phyloP scores from a whole-genome alignment of 2,329 filamentous ascomycete genomes.

The Sporothrix pseudoabietina region DNA sequence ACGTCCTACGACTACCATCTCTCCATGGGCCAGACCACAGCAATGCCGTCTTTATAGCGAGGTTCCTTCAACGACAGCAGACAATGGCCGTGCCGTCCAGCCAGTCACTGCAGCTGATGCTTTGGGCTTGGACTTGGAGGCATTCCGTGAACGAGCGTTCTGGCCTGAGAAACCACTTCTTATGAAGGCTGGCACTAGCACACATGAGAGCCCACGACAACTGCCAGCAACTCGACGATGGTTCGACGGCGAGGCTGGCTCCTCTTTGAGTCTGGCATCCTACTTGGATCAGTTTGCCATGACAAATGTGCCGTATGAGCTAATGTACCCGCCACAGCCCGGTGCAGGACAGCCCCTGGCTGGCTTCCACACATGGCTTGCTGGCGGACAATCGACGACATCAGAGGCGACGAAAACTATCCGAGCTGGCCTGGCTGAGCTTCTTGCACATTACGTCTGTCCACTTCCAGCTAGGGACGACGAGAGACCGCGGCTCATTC shows the following conservation, averaged over 20 bases:
- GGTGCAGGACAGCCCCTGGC: background rate
- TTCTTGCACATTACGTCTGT: slow-evolving; percentile 26
- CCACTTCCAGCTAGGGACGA: background rate
- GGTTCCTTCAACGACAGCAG: slow-evolving; percentile 33
- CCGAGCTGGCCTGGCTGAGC: slow-evolving; percentile 30
- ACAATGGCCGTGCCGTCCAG: slow-evolving; percentile 3
- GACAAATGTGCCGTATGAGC: slow-evolving; percentile 46
- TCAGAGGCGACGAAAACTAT: background rate
- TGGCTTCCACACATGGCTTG: slow-evolving; percentile 31
- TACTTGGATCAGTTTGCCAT: slow-evolving; percentile 42
- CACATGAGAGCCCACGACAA: slow-evolving; percentile 36
- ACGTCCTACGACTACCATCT: background rate
- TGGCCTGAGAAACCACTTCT: slow-evolving; percentile 55
- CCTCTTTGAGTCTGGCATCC: slow-evolving; percentile 31
- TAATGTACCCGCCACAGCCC: slow-evolving; percentile 36
- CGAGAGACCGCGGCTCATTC: slow-evolving; percentile 49
- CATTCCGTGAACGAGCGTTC: slow-evolving; percentile 59
- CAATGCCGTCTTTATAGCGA: slow-evolving; percentile 48
- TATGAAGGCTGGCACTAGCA: slow-evolving; percentile 44
- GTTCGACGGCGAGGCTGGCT: slow-evolving; percentile 48
- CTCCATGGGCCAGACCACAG: background rate
- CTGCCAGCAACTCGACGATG: slow-evolving; percentile 61
- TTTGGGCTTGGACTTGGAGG: slow-evolving; percentile 40
- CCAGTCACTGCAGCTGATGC: slow-evolving; percentile 18
- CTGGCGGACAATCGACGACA: background rate